phyloP scores from a whole-genome alignment of 768 basidiomycete species.

The Lentinula lateritia region DNA sequence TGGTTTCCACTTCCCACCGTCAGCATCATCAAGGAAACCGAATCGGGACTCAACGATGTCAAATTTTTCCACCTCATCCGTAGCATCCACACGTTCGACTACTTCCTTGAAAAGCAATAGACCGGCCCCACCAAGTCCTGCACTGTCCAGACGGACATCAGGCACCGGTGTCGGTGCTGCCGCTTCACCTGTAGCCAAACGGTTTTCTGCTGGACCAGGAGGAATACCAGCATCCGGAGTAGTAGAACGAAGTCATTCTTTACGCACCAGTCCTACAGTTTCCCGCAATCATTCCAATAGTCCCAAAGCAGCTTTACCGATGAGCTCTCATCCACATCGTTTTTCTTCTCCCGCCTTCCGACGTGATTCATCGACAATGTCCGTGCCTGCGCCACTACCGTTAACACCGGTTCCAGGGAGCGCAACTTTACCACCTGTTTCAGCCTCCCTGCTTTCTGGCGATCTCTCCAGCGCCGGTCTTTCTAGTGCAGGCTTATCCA shows the following conservation, averaged over 20 bases:
- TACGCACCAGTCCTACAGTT: neutral
- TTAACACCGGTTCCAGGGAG: neutral
- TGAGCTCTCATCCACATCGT: neutral
- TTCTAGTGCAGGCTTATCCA: neutral
- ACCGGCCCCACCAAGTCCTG: conserved; percentile 3
- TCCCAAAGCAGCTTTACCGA: neutral
- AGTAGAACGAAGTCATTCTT: neutral
- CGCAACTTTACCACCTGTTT: neutral
- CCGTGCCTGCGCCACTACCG: neutral
- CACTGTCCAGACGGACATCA: conserved; percentile 1
- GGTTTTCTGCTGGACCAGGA: neutral
- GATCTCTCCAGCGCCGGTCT: neutral
- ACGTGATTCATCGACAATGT: conserved; percentile 1
- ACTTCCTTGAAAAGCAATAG: neutral
- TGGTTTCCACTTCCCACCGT: neutral
- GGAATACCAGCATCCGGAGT: neutral
- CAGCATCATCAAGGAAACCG: neutral
- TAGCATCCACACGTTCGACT: neutral
- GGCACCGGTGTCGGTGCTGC: neutral
- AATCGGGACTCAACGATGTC: conserved; percentile 6
- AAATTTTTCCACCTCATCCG: conserved; percentile 1
- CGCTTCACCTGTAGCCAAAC: neutral
- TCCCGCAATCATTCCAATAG: neutral
- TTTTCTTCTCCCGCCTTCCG: conserved; percentile 3
- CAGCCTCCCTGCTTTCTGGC: neutral